Evolutionary conservation across 306 rosid species (phyloP), one percentile per base, ranked within the genome.

Genomic region (Corylus americana): DNA sequence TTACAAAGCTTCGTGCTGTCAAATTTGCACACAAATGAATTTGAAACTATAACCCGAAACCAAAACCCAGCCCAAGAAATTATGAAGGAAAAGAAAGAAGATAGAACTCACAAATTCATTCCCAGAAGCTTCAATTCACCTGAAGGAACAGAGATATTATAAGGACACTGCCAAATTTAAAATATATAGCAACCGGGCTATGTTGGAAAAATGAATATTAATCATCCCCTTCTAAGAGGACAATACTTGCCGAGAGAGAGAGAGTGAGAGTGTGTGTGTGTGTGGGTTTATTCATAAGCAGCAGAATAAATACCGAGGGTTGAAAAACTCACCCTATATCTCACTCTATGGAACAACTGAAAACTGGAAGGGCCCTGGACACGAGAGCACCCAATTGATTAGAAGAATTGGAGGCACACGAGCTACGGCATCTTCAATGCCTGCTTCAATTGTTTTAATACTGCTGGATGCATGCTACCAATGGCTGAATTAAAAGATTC

Each of bases 401-500:
- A 71, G 67, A 82, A 76, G 54, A 61, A 67, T 51, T 48, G 20
- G 79, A 37, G 55, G 51, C 69, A 80, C 79, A 68, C 70, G 78
- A 74, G 66, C 85, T 89, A 95, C 25, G 85, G 75, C 95, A 92
- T 90, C 86, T 95, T 91, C 80, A 95, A 85, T 55, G 98, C 98
- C 84, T 88, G 93, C 83, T 90, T 95, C 83, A 95, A 85, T 72
- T 95, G 97, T 51, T 92, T 86, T 66, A 95, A 79, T 58, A 93
- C 92, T 59, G 94, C 79, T 70, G 98, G 97, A 86, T 95, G 98
- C 86, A 95, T 95, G 84, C 87, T 87, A 81, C 83, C 83, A 84
- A 95, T 92, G 51, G 91, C 91, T 54, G 92, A 74, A 90, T 86
- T 90, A 78, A 95, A 95, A n/a, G 95, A 83, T 83, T 95, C 98